Percentiles rank a stretch among this genome's conserved stretches.
Evolutionary conservation across 371 early-diverging fungal species (phyloP).

Genomic region (Mucor circinelloides): DNA sequence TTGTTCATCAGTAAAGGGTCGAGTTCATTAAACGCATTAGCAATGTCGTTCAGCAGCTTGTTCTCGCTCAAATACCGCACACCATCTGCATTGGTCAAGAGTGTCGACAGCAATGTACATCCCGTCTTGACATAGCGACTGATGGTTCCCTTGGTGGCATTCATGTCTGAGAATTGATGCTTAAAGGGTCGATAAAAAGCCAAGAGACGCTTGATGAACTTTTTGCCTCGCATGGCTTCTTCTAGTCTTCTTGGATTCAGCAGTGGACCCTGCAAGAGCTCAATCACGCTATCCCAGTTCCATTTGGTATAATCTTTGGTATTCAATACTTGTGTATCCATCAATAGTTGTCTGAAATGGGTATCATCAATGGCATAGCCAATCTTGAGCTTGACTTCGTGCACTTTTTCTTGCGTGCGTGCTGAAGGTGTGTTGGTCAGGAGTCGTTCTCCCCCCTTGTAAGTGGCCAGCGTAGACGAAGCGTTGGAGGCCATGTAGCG

Average conservation of each 20-base stretch:
- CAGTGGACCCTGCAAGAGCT: slow-evolving; percentile 79
- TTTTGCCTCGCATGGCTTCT: slow-evolving; percentile 75
- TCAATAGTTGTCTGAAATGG: slow-evolving; percentile 65
- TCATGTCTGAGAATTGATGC: slow-evolving; percentile 73
- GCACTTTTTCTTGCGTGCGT: slow-evolving; percentile 59
- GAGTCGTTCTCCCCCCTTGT: slow-evolving; percentile 30
- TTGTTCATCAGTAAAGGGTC: slow-evolving; percentile 54
- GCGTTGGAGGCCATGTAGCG: slow-evolving; percentile 24
- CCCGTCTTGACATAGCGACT: slow-evolving; percentile 63
- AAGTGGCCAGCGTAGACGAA: slow-evolving; percentile 5
- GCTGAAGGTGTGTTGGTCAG: slow-evolving; percentile 7
- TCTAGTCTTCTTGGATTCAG: slow-evolving; percentile 74
- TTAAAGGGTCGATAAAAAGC: slow-evolving; percentile 80
- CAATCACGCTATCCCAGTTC: slow-evolving; percentile 81
- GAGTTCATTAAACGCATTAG: slow-evolving; percentile 69
- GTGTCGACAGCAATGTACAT: slow-evolving; percentile 63
- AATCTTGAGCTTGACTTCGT: slow-evolving; percentile 68
- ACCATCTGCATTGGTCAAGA: slow-evolving; percentile 68
- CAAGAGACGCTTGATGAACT: slow-evolving; percentile 76
- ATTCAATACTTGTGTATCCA: slow-evolving; percentile 74
- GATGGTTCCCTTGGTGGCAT: slow-evolving; percentile 51
- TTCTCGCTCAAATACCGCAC: slow-evolving; percentile 70
- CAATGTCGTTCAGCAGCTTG: slow-evolving; percentile 68
- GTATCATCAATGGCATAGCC: slow-evolving; percentile 81
- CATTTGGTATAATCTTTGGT: slow-evolving; percentile 82